These are phyloP conservation scores for Kodamaea derodonti DNA, from an alignment of 1,139 yeast species.

Conservation along the genomic window DNA sequence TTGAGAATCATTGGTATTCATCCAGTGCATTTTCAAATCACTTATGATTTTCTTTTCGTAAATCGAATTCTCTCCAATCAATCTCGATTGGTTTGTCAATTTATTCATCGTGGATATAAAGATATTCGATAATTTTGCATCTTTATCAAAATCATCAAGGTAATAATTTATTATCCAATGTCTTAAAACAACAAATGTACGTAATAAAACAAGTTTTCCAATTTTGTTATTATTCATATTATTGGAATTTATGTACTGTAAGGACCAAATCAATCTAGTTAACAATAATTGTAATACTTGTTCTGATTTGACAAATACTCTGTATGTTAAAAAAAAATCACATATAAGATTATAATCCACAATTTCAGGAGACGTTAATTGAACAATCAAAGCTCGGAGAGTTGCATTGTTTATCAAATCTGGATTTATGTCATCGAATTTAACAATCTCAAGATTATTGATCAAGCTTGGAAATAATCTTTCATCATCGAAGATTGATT, in stretches of 20 bases:
- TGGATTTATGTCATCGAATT: conserved; percentile 33
- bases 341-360: conserved; percentile 75
- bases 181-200: conserved; percentile 83
- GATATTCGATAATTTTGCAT: conserved; percentile 41
- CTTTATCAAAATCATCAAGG: conserved; percentile 59
- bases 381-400: conserved; percentile 57
- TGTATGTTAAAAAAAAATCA: conserved; percentile 81
- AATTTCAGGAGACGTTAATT: conserved; percentile 73
- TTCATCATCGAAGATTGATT: conserved; percentile 39
- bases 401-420: conserved; percentile 40
- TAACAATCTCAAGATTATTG: conserved; percentile 21
- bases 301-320: conserved; percentile 60
- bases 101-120: conserved; percentile 51
- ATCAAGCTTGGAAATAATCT: conserved; percentile 31
- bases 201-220: conserved; percentile 69
- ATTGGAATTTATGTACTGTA: conserved; percentile 40
- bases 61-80: conserved; percentile 21
- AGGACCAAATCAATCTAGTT: conserved; percentile 71
- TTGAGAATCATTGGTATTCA: conserved; percentile 10
- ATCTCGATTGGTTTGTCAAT: conserved; percentile 31
- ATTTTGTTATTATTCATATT: conserved; percentile 27
- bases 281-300: conserved; percentile 59
- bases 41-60: conserved; percentile 41
- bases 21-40: conserved; percentile 47
- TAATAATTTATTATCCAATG: conserved; percentile 86